Base-by-base conservation (phyloP, 345 rosid genomes). In the Pugionium dolabratum region DNA sequence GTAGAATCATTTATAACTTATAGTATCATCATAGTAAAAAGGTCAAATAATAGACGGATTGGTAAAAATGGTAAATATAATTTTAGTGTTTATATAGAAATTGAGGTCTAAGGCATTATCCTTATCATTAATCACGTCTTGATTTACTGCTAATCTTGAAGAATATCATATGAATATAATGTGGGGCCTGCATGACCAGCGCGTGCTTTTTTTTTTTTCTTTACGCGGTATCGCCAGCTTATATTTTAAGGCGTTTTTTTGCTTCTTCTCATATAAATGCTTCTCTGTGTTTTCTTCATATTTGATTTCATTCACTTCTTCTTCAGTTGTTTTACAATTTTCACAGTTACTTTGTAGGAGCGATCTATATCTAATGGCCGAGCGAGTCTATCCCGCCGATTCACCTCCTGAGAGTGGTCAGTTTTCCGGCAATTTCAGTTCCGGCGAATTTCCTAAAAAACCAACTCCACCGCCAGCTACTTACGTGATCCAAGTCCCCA, bases 401-500 rank as follows among this genome's bases (percentile, higher is more conserved):
- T 71, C 79, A 55, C 73, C 79, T 1, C 54, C 79, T 4, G 49
- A 71, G 8, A 69, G 70, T 9, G 62, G 78, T 1, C 75, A 75
- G 5, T 75, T 75, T 18, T 75, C 78, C 50, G 78, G 78, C n/a
- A 63, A 75, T 2, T 75, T 62, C 71, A 75, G 75, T 26, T 75
- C 75, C 78, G 78, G 78, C 2, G 78, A 75, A 31, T 69, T 69
- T 27, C 70, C 78, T 0, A 67, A 30, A 26, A 82, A 84, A 31
- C 78, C 86, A 3, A 51, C 54, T 2, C 80, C 85, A 10, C 85
- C 86, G 5, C 80, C 87, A 2, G 80, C 80, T 4, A 90, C 96
- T 2, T 88, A 90, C 86, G 92, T 94, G 34, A 75, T 88, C 73
- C 90, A 83, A 47, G 73, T 94, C 67, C 99, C 96, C 2, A 94